Evolutionary conservation across 331 rosid genomes (phyloP), one percentile per base, ranked within the genome.

Genomic region (Quercus tomentella): DNA sequence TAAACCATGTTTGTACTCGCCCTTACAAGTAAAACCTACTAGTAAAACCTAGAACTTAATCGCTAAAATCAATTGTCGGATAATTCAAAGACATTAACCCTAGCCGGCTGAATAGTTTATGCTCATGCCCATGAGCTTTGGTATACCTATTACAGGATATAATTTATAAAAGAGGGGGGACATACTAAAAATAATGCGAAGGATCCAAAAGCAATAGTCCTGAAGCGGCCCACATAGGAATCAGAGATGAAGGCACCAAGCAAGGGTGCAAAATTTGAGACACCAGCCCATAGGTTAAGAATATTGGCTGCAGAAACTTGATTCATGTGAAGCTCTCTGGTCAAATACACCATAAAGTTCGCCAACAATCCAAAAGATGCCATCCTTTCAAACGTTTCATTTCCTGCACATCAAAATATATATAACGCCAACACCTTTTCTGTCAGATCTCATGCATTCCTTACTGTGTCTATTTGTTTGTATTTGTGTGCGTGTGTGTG

Each of bases 221-320:
- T 21, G 86, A 88, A 95, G 73, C 97, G 93, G 71, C 99, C 98
- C 1, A 75, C 61, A 43, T 89, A 91, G 11, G 94, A 85, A 74
- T 95, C 97, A 61, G 96, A 91, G 85, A 95, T 70, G 87, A 87
- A 95, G 45, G 99, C 99, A 1, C 98, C 99, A 54, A 91, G 3
- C 23, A 95, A 66, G 8, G 99, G 98, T 1, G 81, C 82, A 45
- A 95, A 93, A 65, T 83, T 91, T 11, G 89, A 55, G 31, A 93
- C 10, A 6, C 94, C 96, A 51, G 7, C 0, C 99, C 99, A 93
- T 51, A 93, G 6, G 82, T 88, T 81, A 43, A 95, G 72, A 12
- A 95, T 71, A 77, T 83, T 93, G 22, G 93, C 67, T 8, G 98
- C 99, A 0, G 80, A 23, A 56, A 91, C 96, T 81, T 90, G 97